A percentile compares a stretch with the other conserved stretches of the same genome.
These are phyloP conservation scores for Saitozyma sp. DNA, from an alignment of 768 basidiomycete species.

Conservation along the genomic window DNA sequence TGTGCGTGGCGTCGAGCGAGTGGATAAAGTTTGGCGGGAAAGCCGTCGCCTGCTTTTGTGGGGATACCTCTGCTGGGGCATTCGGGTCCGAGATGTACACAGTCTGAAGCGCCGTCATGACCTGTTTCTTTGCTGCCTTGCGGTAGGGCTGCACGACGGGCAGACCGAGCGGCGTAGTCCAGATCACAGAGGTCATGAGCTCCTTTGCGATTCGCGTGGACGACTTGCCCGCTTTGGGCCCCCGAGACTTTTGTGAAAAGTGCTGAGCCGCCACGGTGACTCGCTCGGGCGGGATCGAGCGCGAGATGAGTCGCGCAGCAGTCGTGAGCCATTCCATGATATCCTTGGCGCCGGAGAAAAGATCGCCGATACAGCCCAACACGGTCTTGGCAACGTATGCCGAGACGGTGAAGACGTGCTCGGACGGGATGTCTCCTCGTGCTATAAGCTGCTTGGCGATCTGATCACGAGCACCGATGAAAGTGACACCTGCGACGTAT, in stretches of 20 bases:
- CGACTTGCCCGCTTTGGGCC: constrained; percentile 21
- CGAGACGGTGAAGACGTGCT: constrained; percentile 72
- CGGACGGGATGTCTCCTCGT: constrained; percentile 67
- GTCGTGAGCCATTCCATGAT: constrained; percentile 90
- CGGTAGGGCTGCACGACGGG: constrained; percentile 97
- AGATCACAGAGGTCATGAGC: constrained; percentile 92
- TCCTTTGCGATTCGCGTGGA: constrained; percentile 66
- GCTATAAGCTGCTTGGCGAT: constrained; percentile 85
- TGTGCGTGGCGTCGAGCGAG: constrained; percentile 95
- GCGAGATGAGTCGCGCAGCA: constrained; percentile 72
- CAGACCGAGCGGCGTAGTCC: constrained; percentile 93
- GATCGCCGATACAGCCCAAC: constrained; percentile 78
- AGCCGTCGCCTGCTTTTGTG: constrained; percentile 85
- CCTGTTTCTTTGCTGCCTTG: constrained; percentile 74
- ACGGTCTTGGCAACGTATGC: constrained; percentile 80
- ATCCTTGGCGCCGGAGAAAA: constrained; percentile 85
- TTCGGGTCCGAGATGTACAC: constrained; percentile 89
- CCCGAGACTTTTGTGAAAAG: background rate
- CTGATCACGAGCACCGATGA: constrained; percentile 89
- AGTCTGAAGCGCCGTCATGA: constrained; percentile 78
- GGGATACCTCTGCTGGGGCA: constrained; percentile 73
- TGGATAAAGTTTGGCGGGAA: constrained; percentile 99
- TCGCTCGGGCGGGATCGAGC: constrained; percentile 8
- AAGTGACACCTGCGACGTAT: constrained; percentile 64
- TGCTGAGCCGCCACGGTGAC: constrained; percentile 6